phyloP scores from a whole-genome alignment of 805 yeast genomes.

The Cyberlindnera americana region DNA sequence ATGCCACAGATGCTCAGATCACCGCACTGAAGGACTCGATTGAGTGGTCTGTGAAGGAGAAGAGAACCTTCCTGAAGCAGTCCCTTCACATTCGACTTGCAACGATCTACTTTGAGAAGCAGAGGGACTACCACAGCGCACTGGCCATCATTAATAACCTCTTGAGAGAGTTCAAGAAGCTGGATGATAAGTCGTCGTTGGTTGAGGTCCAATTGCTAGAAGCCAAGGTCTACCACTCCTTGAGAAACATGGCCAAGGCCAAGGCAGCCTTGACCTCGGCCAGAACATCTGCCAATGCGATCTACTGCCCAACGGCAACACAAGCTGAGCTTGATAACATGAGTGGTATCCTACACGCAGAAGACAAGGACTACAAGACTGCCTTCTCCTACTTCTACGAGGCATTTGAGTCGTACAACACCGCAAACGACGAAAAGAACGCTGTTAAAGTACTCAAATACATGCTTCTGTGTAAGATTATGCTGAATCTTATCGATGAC shows the following conservation, averaged over 20 bases:
- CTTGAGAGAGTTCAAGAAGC: slow-evolving; percentile 80
- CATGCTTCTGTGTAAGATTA: slow-evolving; percentile 88
- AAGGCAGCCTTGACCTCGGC: slow-evolving; percentile 93
- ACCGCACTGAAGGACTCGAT: slow-evolving; percentile 72
- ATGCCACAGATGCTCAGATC: slow-evolving; percentile 67
- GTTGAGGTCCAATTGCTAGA: slow-evolving; percentile 95
- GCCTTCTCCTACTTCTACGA: slow-evolving; percentile 95
- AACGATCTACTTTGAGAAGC: slow-evolving; percentile 64
- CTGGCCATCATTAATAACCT: slow-evolving; percentile 67
- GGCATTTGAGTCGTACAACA: slow-evolving; percentile 84
- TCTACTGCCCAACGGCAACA: slow-evolving; percentile 88
- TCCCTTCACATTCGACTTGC: slow-evolving; percentile 82
- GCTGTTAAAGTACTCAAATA: slow-evolving; percentile 83
- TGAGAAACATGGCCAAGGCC: slow-evolving; percentile 87
- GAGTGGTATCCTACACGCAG: slow-evolving; percentile 94
- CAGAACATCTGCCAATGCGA: slow-evolving; percentile 94
- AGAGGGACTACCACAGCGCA: slow-evolving; percentile 60
- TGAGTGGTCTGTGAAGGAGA: slow-evolving; percentile 81
- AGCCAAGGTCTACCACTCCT: slow-evolving; percentile 83
- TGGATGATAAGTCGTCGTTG: slow-evolving; percentile 92
- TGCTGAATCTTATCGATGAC: slow-evolving; percentile 85
- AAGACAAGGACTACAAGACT: slow-evolving; percentile 94
- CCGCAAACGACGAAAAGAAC: slow-evolving; percentile 52
- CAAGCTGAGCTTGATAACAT: slow-evolving; percentile 95
- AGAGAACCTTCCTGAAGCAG: slow-evolving; percentile 85